Evolutionary conservation across 2,329 filamentous ascomycete species (phyloP).

Genomic region (Mariannaea elegans): DNA sequence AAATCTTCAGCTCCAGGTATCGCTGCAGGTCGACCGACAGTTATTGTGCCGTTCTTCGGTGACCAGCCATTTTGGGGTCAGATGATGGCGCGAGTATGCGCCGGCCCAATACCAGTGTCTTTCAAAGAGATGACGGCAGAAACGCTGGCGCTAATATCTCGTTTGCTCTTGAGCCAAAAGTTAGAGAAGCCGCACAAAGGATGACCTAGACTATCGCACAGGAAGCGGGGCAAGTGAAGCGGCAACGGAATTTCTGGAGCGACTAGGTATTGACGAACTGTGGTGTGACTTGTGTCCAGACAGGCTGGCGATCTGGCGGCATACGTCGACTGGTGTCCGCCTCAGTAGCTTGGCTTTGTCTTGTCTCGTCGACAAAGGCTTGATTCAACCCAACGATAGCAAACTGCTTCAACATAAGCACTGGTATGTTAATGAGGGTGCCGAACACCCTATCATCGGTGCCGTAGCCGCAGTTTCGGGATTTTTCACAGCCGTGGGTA

Average conservation of each 20-base stretch:
- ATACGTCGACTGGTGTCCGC: constrained; percentile 61
- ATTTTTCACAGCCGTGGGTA: constrained; percentile 68
- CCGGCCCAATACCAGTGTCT: constrained; percentile 66
- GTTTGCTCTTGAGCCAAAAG: constrained; percentile 60
- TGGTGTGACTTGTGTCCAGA: constrained; percentile 67
- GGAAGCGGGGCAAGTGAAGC: constrained; percentile 63
- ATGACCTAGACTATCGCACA: constrained; percentile 61
- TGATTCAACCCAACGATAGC: constrained; percentile 66
- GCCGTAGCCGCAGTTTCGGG: constrained; percentile 69
- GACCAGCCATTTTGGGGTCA: constrained; percentile 73
- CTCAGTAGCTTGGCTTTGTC: constrained; percentile 70
- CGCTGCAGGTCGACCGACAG: constrained; percentile 66
- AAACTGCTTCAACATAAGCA: constrained; percentile 59
- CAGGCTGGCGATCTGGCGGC: constrained; percentile 68
- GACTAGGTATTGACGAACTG: constrained; percentile 62
- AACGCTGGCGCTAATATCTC: constrained; percentile 61
- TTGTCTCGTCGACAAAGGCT: constrained; percentile 62
- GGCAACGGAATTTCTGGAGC: constrained; percentile 62
- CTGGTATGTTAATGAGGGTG: constrained; percentile 72
- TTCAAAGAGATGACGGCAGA: constrained; percentile 66
- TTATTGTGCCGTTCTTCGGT: constrained; percentile 74
- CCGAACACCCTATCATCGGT: constrained; percentile 70
- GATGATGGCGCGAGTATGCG: constrained; percentile 68
- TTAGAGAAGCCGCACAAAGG: constrained; percentile 46
- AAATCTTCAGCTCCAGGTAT: constrained; percentile 71